Evolutionary conservation across 306 rosid genomes (phyloP).

Genomic region (Herpetospermum pedunculosum): DNA sequence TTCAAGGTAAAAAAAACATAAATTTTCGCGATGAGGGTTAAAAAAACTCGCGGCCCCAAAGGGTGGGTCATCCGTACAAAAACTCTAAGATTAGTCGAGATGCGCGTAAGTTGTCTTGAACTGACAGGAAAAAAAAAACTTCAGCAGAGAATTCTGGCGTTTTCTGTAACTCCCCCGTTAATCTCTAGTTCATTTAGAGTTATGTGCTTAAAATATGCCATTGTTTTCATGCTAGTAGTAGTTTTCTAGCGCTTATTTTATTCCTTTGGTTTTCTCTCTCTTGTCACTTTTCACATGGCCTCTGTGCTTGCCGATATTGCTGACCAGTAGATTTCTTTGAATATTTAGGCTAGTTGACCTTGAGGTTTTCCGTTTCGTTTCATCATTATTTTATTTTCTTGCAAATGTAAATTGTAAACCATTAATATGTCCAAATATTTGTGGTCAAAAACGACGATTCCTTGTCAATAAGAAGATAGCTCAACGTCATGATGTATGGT

Average conservation of each 20-base stretch:
- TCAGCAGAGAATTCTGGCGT: background rate
- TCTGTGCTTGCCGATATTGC: background rate
- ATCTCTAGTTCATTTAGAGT: background rate
- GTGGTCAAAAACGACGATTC: too few species aligned
- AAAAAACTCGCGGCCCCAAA: too few species aligned
- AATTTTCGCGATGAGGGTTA: too few species aligned
- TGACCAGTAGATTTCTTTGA: background rate
- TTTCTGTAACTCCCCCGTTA: background rate
- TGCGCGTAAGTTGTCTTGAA: too few species aligned
- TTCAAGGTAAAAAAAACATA: too few species aligned
- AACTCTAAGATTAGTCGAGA: too few species aligned
- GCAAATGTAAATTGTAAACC: background rate
- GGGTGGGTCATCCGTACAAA: too few species aligned
- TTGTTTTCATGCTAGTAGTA: background rate
- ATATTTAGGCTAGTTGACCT: background rate
- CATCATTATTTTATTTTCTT: background rate
- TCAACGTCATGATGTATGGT: too few species aligned
- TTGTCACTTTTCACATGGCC: constrained; percentile 3
- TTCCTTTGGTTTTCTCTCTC: constrained; percentile 1
- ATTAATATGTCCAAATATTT: background rate
- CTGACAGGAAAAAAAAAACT: too few species aligned
- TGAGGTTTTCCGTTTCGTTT: background rate
- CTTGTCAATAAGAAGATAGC: too few species aligned
- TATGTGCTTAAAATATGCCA: constrained; percentile 9
- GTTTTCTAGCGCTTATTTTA: background rate